Evolutionary conservation across 1,284 basidiomycete genomes (phyloP), one percentile per base, ranked within the genome.

Genomic region (Phaffia rhodozyma): DNA sequence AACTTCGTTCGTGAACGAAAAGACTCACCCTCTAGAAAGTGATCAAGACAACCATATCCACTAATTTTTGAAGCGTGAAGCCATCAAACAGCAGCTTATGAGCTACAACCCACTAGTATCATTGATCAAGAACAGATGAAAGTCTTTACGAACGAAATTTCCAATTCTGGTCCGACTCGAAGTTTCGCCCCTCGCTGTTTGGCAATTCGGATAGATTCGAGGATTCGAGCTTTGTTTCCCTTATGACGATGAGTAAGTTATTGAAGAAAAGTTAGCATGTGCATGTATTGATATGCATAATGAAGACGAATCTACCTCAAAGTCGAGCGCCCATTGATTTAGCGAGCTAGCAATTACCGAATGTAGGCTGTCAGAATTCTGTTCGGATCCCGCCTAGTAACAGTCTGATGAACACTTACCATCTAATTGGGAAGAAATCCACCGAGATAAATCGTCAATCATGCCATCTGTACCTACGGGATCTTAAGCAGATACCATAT

Each of bases 111-210:
- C 29, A 43, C 4, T 27, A 5, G 25, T 29, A 34, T 58, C 13
- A 62, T 27, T 51, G 30, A 38, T 55, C 5, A 23, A 18, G 43
- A 29, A 20, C 51, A 58, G 51, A 4, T 47, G 27, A 16, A 7
- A 20, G 3, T 59, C 3, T 2, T 57, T 30, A 79, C 86, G 61
- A 70, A 91, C 87, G 93, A 87, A 68, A 99, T 91, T 77, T 99
- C 96, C n/a, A 98, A 81, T 75, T 97, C 94, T 23, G 96, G 96
- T 1, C 96, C 96, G n/a, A 98, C 93, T 71, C 96, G 82, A 34
- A 99, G 77, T 3, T 85, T 89, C 7, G 93, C 92, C n/a, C 92
- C 91, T 59, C 84, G 80, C 58, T 83, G 80, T 75, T 94, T 97
- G 5, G 96, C 91, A 56, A 91, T 83, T 6, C 78, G 78, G 68